These are phyloP conservation scores for Maudiozyma serrabonitensis DNA, from an alignment of 805 yeast genomes.

Conservation along the genomic window DNA sequence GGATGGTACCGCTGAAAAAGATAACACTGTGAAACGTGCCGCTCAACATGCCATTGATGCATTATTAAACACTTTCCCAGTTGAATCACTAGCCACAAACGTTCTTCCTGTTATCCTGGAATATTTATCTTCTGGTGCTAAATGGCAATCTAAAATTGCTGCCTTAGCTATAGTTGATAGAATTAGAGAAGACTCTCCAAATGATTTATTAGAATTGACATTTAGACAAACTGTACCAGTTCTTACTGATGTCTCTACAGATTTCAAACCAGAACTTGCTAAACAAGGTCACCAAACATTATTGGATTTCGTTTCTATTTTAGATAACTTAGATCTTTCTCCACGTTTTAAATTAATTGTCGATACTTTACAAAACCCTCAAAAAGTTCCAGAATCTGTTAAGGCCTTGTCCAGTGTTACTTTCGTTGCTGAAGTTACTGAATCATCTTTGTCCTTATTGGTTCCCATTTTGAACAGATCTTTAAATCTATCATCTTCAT, in stretches of 20 bases:
- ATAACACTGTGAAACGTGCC: conserved; percentile 72
- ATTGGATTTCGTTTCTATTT: conserved; percentile 60
- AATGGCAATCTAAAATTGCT: conserved; percentile 85
- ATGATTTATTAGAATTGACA: conserved; percentile 73
- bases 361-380: conserved; percentile 83
- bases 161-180: conserved; percentile 67
- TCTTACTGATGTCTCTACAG: conserved; percentile 82
- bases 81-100: conserved; percentile 67
- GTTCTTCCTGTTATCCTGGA: conserved; percentile 50
- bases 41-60: conserved; percentile 74
- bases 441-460: conserved; percentile 80
- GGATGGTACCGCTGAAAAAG: conserved; percentile 79
- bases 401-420: conserved; percentile 87
- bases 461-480: conserved; percentile 92
- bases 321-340: conserved; percentile 86
- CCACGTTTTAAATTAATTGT: conserved; percentile 79
- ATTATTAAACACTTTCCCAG: conserved; percentile 58
- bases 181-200: conserved; percentile 68
- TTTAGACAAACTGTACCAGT: conserved; percentile 76
- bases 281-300: conserved; percentile 69
- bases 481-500: conserved; percentile 66
- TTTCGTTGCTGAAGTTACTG: conserved; percentile 96
- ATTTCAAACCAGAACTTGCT: conserved; percentile 92
- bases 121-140: conserved; percentile 72
- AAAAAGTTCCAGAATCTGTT: conserved; percentile 79